These are phyloP conservation scores for Asterophora lycoperdoides DNA, from an alignment of 768 basidiomycete genomes.

Conservation along the genomic window DNA sequence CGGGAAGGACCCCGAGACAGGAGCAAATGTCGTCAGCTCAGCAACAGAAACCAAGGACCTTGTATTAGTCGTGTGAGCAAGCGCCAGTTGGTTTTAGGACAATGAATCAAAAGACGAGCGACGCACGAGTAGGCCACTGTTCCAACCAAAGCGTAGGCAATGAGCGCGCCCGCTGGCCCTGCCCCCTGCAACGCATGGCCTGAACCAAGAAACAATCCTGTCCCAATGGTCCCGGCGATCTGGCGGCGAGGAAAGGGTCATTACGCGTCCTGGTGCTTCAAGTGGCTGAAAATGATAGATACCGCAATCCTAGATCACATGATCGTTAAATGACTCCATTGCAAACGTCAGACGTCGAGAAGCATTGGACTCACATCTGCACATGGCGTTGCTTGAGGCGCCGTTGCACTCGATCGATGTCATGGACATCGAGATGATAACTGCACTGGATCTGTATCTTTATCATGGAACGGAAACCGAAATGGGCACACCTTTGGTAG, in stretches of 20 bases:
- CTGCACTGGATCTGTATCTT: background rate
- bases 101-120: background rate
- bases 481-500: background rate
- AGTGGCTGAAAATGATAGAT: slow-evolving; percentile 19
- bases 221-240: slow-evolving; percentile 76
- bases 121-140: slow-evolving; percentile 62
- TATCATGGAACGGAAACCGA: background rate
- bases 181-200: slow-evolving; percentile 55
- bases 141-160: slow-evolving; percentile 62
- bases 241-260: slow-evolving; percentile 16
- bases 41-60: slow-evolving; percentile 64
- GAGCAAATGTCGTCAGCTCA: slow-evolving; percentile 79
- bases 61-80: background rate
- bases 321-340: background rate
- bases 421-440: slow-evolving; percentile 53
- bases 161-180: slow-evolving; percentile 63
- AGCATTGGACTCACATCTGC: slow-evolving; percentile 52
- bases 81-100: no score
- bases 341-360: background rate
- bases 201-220: slow-evolving; percentile 70
- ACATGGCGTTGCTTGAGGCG: slow-evolving; percentile 74
- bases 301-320: slow-evolving; percentile 53
- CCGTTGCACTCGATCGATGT: slow-evolving; percentile 68
- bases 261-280: no score
- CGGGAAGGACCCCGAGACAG: slow-evolving; percentile 75